A percentile compares a stretch with the other conserved stretches of the same genome.
phyloP scores from a whole-genome alignment of 345 rosid genomes.

The Bruguiera sexangula region DNA sequence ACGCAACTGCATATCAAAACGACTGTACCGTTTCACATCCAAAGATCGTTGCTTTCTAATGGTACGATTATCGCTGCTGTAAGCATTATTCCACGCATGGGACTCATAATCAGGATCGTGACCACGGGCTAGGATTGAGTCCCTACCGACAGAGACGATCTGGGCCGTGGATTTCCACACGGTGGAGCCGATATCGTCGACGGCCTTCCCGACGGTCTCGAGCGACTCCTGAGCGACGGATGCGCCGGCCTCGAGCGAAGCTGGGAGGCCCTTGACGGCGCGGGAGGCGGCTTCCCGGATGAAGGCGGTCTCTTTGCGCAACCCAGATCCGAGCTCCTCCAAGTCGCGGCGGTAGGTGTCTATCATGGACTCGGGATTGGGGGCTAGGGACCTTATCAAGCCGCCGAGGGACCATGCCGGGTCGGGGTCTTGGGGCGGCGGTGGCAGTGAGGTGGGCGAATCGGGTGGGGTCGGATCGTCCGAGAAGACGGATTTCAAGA shows the following conservation, averaged over 20 bases:
- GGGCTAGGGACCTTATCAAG: slow-evolving; percentile 48
- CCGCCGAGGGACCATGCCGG: slow-evolving; percentile 53
- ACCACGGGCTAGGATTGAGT: slow-evolving; percentile 25
- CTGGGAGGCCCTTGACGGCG: slow-evolving; percentile 60
- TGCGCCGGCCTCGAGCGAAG: slow-evolving; percentile 67
- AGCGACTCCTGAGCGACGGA: slow-evolving; percentile 75
- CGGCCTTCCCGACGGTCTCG: slow-evolving; percentile 70
- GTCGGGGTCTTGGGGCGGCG: slow-evolving; percentile 10
- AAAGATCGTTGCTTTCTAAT: slow-evolving; percentile 12
- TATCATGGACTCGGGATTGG: slow-evolving; percentile 64
- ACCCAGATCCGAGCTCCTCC: slow-evolving; percentile 69
- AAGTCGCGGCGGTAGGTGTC: slow-evolving; percentile 65
- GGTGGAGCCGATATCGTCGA: slow-evolving; percentile 76
- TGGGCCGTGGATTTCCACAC: slow-evolving; percentile 71
- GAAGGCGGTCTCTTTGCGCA: slow-evolving; percentile 60
- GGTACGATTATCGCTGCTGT: not conserved
- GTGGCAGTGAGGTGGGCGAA: slow-evolving; percentile 21
- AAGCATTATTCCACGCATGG: slow-evolving; percentile 19
- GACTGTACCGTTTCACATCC: slow-evolving; percentile 46
- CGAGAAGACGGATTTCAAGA: slow-evolving; percentile 64
- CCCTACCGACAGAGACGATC: slow-evolving; percentile 69
- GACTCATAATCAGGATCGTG: slow-evolving; percentile 15
- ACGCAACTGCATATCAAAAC: slow-evolving; percentile 63
- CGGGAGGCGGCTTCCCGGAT: slow-evolving; percentile 71
- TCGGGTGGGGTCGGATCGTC: slow-evolving; percentile 40